A percentile compares a stretch with the other conserved stretches of the same genome.
phyloP scores from a whole-genome alignment of 2,329 filamentous ascomycete species.

The Exophiala oligosperma region DNA sequence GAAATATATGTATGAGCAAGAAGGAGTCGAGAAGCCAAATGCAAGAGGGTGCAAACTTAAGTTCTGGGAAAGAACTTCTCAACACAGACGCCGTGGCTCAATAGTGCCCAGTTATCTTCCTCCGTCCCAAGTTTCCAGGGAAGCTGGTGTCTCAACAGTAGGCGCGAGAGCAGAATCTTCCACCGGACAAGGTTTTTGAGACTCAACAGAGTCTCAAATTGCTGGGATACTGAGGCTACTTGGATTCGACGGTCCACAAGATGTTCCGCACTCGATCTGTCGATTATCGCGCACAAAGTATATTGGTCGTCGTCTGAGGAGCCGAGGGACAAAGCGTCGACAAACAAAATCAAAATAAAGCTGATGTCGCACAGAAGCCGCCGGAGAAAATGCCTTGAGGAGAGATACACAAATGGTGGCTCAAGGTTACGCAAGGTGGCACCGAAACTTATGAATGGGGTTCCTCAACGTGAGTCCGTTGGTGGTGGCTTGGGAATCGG shows the following conservation, averaged over 20 bases:
- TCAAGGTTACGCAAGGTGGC: slow-evolving; percentile 4
- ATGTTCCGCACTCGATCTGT: not conserved
- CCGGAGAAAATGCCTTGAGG: not conserved
- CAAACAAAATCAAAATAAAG: not conserved
- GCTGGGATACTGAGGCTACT: no score
- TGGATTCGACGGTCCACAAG: not conserved
- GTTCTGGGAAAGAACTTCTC: not conserved
- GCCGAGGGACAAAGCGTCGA: not conserved
- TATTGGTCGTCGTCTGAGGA: not conserved
- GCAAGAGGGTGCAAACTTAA: no score
- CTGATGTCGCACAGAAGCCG: slow-evolving; percentile 11
- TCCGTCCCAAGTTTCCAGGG: no score
- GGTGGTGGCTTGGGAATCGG: not conserved
- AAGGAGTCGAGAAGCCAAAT: no score
- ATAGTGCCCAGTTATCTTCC: no score
- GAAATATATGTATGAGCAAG: not conserved
- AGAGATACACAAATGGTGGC: not conserved
- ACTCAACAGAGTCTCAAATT: no score
- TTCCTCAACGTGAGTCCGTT: not conserved
- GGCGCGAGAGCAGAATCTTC: no score
- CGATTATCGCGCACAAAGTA: no score
- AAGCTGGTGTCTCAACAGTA: no score
- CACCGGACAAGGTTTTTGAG: no score
- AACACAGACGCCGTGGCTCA: not conserved
- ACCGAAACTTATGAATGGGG: not conserved